Percentiles rank a stretch among this genome's conserved stretches.
These are phyloP conservation scores for Coemansia sp. DNA, from an alignment of 192 early-diverging fungal species.

Conservation along the genomic window DNA sequence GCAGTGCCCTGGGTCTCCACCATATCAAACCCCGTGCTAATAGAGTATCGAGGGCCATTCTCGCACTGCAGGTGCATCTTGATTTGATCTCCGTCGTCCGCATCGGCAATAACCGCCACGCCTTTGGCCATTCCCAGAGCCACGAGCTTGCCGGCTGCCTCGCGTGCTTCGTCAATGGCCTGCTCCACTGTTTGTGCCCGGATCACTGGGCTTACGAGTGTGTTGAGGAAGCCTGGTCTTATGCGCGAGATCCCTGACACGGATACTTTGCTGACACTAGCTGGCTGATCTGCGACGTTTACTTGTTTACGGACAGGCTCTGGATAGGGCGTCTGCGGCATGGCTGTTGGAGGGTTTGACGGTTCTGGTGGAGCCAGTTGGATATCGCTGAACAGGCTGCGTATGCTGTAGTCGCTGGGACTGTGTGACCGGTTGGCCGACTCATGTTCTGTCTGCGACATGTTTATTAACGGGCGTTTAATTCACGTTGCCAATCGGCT, in stretches of 20 bases:
- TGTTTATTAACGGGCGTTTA: no score
- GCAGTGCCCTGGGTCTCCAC: constrained; percentile 84
- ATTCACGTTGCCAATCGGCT: no score
- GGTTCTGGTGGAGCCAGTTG: no score
- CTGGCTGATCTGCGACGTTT: no score
- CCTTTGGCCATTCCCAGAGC: constrained; percentile 39
- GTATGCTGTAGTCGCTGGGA: no score
- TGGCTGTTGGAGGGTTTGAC: no score
- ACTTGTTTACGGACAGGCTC: no score
- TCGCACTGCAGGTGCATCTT: constrained; percentile 72
- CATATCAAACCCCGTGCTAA: constrained; percentile 86
- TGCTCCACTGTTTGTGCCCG: constrained; percentile 20
- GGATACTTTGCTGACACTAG: constrained; percentile 7
- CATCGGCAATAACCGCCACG: constrained; percentile 22
- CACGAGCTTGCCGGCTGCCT: constrained; percentile 34
- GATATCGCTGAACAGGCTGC: no score
- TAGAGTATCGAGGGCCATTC: constrained; percentile 67
- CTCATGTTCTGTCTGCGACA: no score
- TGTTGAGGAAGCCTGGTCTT: constrained; percentile 18
- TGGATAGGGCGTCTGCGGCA: no score
- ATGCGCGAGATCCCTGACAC: constrained; percentile 28
- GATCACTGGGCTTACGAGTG: constrained; percentile 12
- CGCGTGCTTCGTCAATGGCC: constrained; percentile 23
- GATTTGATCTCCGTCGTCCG: constrained; percentile 17
- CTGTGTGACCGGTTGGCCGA: no score